phyloP scores from a whole-genome alignment of 2,329 filamentous ascomycete genomes.

The Penicillium corylophilum region DNA sequence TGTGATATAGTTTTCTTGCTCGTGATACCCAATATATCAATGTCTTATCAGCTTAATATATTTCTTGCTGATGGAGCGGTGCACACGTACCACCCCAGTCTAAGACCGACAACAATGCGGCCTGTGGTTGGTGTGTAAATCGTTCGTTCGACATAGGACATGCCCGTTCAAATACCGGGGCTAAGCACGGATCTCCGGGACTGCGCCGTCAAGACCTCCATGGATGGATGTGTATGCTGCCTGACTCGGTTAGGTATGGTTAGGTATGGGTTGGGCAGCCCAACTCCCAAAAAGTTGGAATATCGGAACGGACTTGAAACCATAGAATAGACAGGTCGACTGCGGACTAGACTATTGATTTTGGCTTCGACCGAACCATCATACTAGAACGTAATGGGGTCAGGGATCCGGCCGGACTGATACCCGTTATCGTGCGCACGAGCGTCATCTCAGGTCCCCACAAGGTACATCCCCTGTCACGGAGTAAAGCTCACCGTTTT shows the following conservation, averaged over 20 bases:
- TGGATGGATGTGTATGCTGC: conserved; percentile 1
- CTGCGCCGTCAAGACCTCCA: not conserved
- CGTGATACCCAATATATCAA: conserved; percentile 20
- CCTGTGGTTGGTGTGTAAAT: not conserved
- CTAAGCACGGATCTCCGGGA: not conserved
- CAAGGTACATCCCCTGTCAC: not conserved
- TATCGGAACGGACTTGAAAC: not conserved
- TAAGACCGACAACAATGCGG: not conserved
- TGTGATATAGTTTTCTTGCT: not conserved
- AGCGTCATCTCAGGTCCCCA: not conserved
- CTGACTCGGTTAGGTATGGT: conserved; percentile 5
- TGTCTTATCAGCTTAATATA: conserved; percentile 1
- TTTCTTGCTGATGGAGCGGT: not conserved
- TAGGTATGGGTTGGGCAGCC: not conserved
- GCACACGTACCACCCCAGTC: not conserved
- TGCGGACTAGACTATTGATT: not conserved
- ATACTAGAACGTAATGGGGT: not conserved
- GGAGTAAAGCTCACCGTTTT: not conserved
- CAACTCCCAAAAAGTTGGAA: not conserved
- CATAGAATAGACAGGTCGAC: not conserved
- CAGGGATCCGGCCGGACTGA: not conserved
- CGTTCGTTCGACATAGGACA: not conserved
- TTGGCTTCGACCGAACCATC: not conserved
- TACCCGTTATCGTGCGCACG: not conserved
- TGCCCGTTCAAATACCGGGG: not conserved